Conservation (phyloP, 352 stramenopile species). For the Globisporangium lucens region DNA sequence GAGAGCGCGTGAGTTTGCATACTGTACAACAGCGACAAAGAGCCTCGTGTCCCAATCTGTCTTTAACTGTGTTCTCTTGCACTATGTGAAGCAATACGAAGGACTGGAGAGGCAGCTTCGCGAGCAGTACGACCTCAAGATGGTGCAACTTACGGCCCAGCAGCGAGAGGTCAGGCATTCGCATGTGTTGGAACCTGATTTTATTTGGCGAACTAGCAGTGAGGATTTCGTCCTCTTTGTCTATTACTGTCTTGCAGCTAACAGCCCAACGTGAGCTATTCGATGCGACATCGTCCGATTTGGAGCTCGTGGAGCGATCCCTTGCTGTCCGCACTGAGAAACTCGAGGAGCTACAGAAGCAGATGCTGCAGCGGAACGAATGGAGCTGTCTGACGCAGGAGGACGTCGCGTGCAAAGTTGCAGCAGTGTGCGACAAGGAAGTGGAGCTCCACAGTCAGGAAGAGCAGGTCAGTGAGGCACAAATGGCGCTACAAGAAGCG, state of each 20-base stretch:
- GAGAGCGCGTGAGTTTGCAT: conserved; percentile 10
- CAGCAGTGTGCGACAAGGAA: not conserved
- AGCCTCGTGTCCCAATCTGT: not conserved
- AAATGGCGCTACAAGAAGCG: conserved; percentile 1
- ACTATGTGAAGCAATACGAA: not conserved
- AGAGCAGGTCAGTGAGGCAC: conserved; percentile 5
- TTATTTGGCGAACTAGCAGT: too few species aligned
- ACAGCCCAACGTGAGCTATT: not conserved
- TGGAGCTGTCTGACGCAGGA: not conserved
- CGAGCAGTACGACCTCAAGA: conserved; percentile 1
- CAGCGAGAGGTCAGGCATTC: not conserved
- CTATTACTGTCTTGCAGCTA: not conserved
- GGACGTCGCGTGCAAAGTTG: not conserved
- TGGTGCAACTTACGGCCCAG: not conserved
- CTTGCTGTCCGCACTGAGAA: not conserved
- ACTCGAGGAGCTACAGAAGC: not conserved
- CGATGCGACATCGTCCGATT: not conserved
- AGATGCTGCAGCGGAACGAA: conserved; percentile 2
- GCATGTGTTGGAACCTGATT: too few species aligned
- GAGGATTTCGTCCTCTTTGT: too few species aligned
- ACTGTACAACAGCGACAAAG: too few species aligned
- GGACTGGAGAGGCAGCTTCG: conserved; percentile 8
- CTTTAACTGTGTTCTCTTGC: too few species aligned
- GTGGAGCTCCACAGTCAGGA: not conserved
- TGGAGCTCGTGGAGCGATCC: not conserved